Conservation (phyloP, 441 rosid species). For the Populus hybrid region DNA sequence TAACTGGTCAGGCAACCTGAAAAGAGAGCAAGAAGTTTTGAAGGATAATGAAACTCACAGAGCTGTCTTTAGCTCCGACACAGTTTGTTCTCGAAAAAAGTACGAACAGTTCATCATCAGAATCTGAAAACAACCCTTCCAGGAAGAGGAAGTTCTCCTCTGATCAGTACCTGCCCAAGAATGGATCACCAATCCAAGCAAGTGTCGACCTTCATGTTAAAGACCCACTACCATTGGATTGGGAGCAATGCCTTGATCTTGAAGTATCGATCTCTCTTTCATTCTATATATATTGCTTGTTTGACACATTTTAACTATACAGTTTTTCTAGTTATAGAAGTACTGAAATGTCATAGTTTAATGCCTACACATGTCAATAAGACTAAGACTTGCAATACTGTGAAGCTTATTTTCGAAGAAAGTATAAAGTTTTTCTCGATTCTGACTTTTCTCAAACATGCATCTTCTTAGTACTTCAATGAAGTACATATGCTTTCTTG, state of each 20-base stretch:
- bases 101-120: conserved; percentile 27
- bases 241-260: conserved; percentile 62
- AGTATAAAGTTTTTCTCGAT: too few species aligned
- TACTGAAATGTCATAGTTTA: not conserved
- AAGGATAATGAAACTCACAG: conserved; percentile 35
- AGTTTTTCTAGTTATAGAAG: not conserved
- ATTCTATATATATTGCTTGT: not conserved
- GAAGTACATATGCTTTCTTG: not conserved
- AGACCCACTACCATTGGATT: conserved; percentile 43
- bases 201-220: conserved; percentile 42
- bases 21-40: not conserved
- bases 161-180: not conserved
- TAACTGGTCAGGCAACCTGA: too few species aligned
- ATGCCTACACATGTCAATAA: not conserved
- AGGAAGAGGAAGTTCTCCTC: conserved; percentile 41
- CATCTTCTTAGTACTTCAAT: not conserved
- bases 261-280: conserved; percentile 23
- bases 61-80: conserved; percentile 44
- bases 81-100: conserved; percentile 14
- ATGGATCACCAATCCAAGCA: conserved; percentile 18
- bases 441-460: too few species aligned
- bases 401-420: too few species aligned
- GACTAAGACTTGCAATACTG: too few species aligned
- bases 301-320: not conserved
- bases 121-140: conserved; percentile 28